Evolutionary conservation across 768 basidiomycete species (phyloP), one percentile per base, ranked within the genome.

Genomic region (Lactarius quietus): DNA sequence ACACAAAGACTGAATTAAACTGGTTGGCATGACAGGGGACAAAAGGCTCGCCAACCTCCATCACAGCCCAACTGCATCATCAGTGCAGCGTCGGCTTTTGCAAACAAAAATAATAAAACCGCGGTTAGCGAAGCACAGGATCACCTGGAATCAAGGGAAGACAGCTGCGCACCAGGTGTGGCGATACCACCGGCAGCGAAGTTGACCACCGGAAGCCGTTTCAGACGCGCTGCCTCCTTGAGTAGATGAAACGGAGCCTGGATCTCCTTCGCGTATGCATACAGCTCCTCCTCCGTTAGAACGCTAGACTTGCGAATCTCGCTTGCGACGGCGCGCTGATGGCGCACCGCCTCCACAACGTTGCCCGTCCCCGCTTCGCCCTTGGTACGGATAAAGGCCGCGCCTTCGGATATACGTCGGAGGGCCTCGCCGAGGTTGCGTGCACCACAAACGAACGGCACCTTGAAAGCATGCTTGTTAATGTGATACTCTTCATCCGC

Each of bases 41-140:
- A 26, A 56, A 52, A 10, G 38, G 12, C 43, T 51, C 56, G 18
- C 76, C 87, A 68, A 95, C 95, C 90, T 81, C 95, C 94, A 73
- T 96, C 96, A 76, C 93, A 94, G 39, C 96, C 94, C 39, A 98
- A 84, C 73, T 96, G 94, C 95, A 98, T 98, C 96, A 98, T 97
- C 68, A 98, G 77, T 4, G 97, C 97, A 18, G 96, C 96, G 76
- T 99, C 96, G 70, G 92, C 94, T 86, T 43, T 52, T 39, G 17
- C 26, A 29, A 7, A 76, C 62, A 60, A 69, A 17, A 66, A 69
- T 20, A 64, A 62, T 59, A 65, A 58, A 28, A 45, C 51, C 33
- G 36, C 61, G 29, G 29, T 36, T 15, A 52, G 20, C 31, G 39
- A 43, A 45, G 48, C 35, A 23, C 39, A 26, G n/a, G 20, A 62